Evolutionary conservation across 192 early-diverging fungal species (phyloP).

Genomic region (Rhizophagus prolifer): DNA sequence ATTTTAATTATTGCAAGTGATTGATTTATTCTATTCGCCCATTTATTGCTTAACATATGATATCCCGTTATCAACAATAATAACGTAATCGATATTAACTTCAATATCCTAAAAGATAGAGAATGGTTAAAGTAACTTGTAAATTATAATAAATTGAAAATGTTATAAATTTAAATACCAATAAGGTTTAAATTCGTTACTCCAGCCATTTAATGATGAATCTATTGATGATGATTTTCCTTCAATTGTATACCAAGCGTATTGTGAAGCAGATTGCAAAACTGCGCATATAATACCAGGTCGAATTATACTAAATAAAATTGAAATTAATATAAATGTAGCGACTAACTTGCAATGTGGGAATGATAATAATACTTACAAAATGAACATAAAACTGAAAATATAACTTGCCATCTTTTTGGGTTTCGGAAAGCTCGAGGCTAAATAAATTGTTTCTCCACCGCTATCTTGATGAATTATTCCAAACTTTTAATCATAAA

Average conservation of each 20-base stretch:
- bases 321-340: too few relatives aligned
- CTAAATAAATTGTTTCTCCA: background rate
- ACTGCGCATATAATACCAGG: background rate
- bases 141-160: background rate
- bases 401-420: background rate
- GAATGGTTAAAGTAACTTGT: background rate
- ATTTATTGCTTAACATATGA: background rate
- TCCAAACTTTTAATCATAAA: background rate
- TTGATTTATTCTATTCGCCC: background rate
- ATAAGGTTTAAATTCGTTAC: background rate
- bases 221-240: too few relatives aligned
- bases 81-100: background rate
- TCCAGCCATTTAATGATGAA: background rate
- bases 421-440: background rate
- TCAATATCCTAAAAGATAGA: background rate
- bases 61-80: background rate
- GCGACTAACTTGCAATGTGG: too few relatives aligned
- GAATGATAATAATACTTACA: background rate
- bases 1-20: background rate
- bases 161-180: background rate
- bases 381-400: conserved; percentile 1
- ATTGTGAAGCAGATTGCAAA: background rate
- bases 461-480: background rate
- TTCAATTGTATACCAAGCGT: background rate
- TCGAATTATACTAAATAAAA: background rate